Evolutionary conservation across 345 rosid genomes (phyloP).

Genomic region (Salix brachista): DNA sequence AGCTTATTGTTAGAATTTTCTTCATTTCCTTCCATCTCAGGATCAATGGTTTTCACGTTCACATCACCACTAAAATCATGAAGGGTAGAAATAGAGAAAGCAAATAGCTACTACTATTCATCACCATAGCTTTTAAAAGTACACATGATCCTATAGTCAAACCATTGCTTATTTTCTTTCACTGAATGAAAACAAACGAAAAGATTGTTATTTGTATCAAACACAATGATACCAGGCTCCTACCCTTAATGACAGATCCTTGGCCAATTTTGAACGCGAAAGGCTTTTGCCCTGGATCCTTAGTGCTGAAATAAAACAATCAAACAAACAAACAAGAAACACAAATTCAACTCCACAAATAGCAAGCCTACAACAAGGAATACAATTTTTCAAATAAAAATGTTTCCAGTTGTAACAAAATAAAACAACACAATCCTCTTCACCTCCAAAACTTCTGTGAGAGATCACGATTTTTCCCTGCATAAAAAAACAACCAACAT

Average conservation of each 20-base stretch:
- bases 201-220: background rate
- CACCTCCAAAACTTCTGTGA: conserved; percentile 93
- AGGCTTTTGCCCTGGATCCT: conserved; percentile 77
- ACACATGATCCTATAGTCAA: background rate
- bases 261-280: conserved; percentile 78
- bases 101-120: background rate
- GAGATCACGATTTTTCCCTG: conserved; percentile 87
- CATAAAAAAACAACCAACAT: conserved; percentile 14
- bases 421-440: background rate
- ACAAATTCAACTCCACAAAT: conserved; percentile 3
- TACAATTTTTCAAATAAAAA: background rate
- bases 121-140: background rate
- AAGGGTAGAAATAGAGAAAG: background rate
- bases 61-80: background rate
- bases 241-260: conserved; percentile 83
- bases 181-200: background rate
- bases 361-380: background rate
- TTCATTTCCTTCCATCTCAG: background rate
- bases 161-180: background rate
- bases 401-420: background rate
- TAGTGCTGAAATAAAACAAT: conserved; percentile 51
- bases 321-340: background rate
- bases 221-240: background rate
- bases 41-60: background rate
- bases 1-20: background rate